Conservation (phyloP, 495 filamentous ascomycete species). For the Penicillium simplicissimum region DNA sequence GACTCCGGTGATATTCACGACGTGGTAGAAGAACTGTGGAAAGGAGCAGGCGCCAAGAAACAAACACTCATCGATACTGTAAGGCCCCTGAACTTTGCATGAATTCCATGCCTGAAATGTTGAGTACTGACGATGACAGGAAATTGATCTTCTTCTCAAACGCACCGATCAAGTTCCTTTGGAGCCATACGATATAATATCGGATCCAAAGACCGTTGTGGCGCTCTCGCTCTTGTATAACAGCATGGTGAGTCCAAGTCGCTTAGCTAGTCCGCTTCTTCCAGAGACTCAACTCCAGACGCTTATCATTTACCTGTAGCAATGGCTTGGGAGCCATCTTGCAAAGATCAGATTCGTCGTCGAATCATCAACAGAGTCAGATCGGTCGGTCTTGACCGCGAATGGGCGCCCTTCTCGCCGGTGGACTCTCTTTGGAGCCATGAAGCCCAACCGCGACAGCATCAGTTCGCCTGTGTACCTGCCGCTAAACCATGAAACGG, state of each 20-base stretch:
- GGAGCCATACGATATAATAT: constrained; percentile 78
- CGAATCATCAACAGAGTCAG: constrained; percentile 43
- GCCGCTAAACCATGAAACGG: constrained; percentile 85
- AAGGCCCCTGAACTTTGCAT: neutral
- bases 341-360: constrained; percentile 73
- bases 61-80: constrained; percentile 46
- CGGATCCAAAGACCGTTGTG: constrained; percentile 80
- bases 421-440: constrained; percentile 73
- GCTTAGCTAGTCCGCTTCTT: constrained; percentile 11
- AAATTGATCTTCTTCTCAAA: constrained; percentile 65
- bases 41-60: constrained; percentile 33
- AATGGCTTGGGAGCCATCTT: constrained; percentile 88
- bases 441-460: constrained; percentile 57
- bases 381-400: constrained; percentile 37
- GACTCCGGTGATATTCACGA: constrained; percentile 68
- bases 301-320: constrained; percentile 39
- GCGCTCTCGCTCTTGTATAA: constrained; percentile 86
- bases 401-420: constrained; percentile 55
- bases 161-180: constrained; percentile 64
- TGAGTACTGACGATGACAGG: constrained; percentile 41
- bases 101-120: neutral
- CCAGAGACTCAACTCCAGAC: too few species aligned
- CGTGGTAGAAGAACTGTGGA: constrained; percentile 63
- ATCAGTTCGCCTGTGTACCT: constrained; percentile 69
- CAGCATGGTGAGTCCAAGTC: constrained; percentile 67